Conservation (phyloP, 306 rosid genomes). For the Sindora glabra region DNA sequence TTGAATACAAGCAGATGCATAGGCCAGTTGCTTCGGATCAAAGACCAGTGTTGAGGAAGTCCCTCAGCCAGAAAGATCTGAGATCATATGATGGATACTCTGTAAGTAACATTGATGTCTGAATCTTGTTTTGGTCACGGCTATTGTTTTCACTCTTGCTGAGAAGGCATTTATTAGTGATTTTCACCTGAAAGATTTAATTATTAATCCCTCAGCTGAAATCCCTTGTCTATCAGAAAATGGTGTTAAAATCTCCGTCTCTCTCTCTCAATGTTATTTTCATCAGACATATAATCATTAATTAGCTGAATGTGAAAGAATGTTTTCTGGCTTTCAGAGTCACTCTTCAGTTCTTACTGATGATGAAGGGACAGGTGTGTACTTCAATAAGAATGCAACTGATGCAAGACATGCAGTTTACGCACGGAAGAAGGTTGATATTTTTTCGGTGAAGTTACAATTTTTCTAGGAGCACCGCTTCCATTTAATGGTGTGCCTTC, state of each 20-base stretch:
- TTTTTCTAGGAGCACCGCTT: constrained; percentile 7
- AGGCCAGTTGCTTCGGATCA: constrained; percentile 50
- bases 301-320: neutral
- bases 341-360: constrained; percentile 83
- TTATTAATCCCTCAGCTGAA: neutral
- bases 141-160: too few relatives aligned
- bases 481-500: constrained; percentile 5
- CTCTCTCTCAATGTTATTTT: constrained; percentile 1
- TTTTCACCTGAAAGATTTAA: too few relatives aligned
- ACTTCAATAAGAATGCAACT: constrained; percentile 34
- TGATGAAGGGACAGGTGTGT: constrained; percentile 68
- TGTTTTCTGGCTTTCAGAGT: constrained; percentile 53
- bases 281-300: neutral
- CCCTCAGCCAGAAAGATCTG: constrained; percentile 72
- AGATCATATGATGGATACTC: constrained; percentile 79
- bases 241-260: neutral
- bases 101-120: constrained; percentile 38
- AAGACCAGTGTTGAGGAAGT: constrained; percentile 54
- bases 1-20: constrained; percentile 35
- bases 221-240: neutral
- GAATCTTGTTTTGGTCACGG: neutral
- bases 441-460: neutral
- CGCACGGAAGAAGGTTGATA: constrained; percentile 57
- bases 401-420: constrained; percentile 43
- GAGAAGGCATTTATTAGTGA: too few relatives aligned